These are phyloP conservation scores for Ambrosiella xylebori DNA, from an alignment of 2,329 filamentous ascomycete genomes.

Conservation along the genomic window DNA sequence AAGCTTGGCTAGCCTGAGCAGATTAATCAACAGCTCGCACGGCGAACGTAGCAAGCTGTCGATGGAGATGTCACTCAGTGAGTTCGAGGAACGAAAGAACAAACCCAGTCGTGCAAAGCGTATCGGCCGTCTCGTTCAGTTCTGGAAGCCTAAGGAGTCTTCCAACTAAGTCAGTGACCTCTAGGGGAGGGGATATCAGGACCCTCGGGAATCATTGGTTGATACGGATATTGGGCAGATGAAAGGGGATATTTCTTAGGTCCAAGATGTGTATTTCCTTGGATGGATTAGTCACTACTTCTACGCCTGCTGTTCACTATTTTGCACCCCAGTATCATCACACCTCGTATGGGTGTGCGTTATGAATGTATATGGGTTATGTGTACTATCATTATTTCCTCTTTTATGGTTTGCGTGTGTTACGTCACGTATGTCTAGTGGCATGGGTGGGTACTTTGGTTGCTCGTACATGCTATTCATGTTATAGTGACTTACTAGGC, in stretches of 20 bases:
- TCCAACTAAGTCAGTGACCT: constrained; percentile 9
- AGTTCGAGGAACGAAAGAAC: constrained; percentile 37
- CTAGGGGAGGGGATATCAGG: not conserved
- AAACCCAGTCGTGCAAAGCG: constrained; percentile 50
- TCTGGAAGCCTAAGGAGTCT: constrained; percentile 47
- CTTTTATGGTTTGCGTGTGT: not conserved
- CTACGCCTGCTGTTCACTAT: not conserved
- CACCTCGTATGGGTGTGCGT: not conserved
- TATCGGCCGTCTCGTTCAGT: constrained; percentile 58
- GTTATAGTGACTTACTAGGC: not conserved
- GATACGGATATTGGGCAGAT: not conserved
- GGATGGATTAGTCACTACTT: not conserved
- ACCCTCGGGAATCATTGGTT: not conserved
- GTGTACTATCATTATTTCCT: constrained; percentile 4
- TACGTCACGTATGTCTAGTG: not conserved
- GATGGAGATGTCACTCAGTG: constrained; percentile 43
- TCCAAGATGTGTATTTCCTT: not conserved
- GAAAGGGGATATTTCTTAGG: not conserved
- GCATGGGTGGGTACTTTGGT: not conserved
- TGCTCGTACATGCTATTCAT: too few relatives aligned
- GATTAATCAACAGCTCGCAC: constrained; percentile 57
- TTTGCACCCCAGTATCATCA: not conserved
- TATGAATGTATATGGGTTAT: constrained; percentile 13
- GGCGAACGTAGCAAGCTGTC: constrained; percentile 60
- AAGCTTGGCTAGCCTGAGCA: constrained; percentile 60